Percentiles rank a stretch among this genome's conserved stretches.
phyloP scores from a whole-genome alignment of 164 flowering plant species.

The Paratinospora sagittata region DNA sequence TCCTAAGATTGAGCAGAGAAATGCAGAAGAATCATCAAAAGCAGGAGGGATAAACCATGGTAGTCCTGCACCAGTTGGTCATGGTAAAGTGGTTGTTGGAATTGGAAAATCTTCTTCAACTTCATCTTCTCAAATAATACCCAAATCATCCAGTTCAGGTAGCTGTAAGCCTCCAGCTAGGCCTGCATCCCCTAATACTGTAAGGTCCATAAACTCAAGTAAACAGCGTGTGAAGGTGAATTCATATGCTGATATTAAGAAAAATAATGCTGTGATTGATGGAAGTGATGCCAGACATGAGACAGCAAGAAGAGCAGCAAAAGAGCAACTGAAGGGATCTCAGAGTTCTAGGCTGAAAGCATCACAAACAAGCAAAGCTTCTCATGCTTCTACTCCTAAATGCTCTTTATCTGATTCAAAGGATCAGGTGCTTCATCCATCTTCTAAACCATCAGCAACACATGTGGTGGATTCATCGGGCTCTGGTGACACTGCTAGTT shows the following conservation, averaged over 20 bases:
- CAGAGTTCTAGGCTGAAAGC: slow-evolving; percentile 31
- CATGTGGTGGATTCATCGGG: slow-evolving; percentile 25
- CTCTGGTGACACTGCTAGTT: slow-evolving; percentile 35
- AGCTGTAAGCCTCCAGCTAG: slow-evolving; percentile 15
- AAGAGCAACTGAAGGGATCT: slow-evolving; percentile 42
- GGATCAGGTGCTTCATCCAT: slow-evolving; percentile 35
- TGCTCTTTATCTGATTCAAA: slow-evolving; percentile 38
- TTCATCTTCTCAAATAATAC: slow-evolving; percentile 20
- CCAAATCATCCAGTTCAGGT: slow-evolving; percentile 37
- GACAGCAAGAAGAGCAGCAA: slow-evolving; percentile 25
- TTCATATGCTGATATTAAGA: slow-evolving; percentile 27
- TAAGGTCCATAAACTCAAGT: slow-evolving; percentile 21
- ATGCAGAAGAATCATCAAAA: slow-evolving; percentile 31
- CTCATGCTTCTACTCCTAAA: slow-evolving; percentile 36
- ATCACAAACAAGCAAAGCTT: slow-evolving; percentile 32
- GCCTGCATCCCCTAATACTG: slow-evolving; percentile 24
- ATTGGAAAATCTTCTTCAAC: slow-evolving; percentile 41
- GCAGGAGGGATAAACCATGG: slow-evolving; percentile 16
- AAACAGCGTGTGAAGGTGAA: slow-evolving; percentile 31
- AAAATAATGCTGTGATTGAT: slow-evolving; percentile 27
- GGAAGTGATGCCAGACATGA: slow-evolving; percentile 38
- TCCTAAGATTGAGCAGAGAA: slow-evolving; percentile 25
- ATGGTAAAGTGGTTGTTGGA: slow-evolving; percentile 35
- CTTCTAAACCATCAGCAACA: slow-evolving; percentile 39
- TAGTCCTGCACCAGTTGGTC: slow-evolving; percentile 23